Base-by-base conservation (phyloP, 148 eudicot species). In the Camellia granthamiana region DNA sequence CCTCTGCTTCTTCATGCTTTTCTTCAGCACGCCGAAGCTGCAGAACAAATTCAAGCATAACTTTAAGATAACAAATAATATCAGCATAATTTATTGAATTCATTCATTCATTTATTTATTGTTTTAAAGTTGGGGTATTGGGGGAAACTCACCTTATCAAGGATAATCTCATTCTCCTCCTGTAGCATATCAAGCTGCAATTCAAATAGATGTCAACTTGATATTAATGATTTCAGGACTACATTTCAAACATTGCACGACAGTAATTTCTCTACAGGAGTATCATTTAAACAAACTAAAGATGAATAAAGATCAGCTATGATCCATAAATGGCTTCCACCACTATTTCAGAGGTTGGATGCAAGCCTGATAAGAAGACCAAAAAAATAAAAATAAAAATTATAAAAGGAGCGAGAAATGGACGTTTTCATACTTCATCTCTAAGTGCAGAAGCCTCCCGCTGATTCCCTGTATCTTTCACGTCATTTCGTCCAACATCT, bases 111-210 rank as follows among this genome's bases (percentile, higher is more conserved):
- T n/a, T 21, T 64, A n/a, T 18, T 46, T 21, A 4, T 69, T 52
- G 23, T 5, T 47, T 80, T 71, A 6, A 9, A 43, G 58, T 58
- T 38, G 64, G 67, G 56, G 43, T 72, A 54, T 38, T 61, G 76
- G 30, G 44, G 78, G 79, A 71, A 75, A 54, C 76, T 80, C 81
- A 92, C 99, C 95, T 91, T 91, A 76, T 94, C 98, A 76, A 90
- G 80, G 63, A 97, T 82, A 74, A 80, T 80, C 55, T 92, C 98
- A 88, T 97, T 94, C 87, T 97, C 99, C 84, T 94, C 98, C 84
- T 94, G 99, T 80, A 97, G 89, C 92, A 94, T 89, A 84, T 97
- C 99, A 79, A 97, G 89, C 99, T 97, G 99, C 93, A 94, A 83
- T 76, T 72, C 49, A 61, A 78, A 56, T 15, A 79, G 11, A 84